Evolutionary conservation across 2,329 filamentous ascomycete genomes (phyloP).

Genomic region (Sordariomycetes sp.): DNA sequence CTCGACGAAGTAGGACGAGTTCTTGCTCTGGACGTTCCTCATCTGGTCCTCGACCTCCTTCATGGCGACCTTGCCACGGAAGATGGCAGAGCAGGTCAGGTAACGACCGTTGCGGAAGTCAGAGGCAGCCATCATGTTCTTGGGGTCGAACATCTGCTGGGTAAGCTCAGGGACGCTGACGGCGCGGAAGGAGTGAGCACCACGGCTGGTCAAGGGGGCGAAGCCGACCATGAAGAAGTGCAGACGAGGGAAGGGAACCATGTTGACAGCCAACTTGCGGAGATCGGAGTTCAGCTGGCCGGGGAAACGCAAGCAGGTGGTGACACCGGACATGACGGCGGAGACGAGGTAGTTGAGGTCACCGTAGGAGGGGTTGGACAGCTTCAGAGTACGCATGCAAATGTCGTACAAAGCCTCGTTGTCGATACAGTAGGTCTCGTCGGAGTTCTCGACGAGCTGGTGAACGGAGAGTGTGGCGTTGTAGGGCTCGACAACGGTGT

Average conservation of each 20-base stretch:
- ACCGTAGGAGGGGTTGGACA: slow-evolving; percentile 95
- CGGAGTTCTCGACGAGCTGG: slow-evolving; percentile 99
- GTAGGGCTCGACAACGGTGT: slow-evolving; percentile 99
- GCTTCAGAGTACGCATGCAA: slow-evolving; percentile 99
- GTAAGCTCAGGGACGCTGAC: slow-evolving; percentile 97
- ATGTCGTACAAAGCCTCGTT: slow-evolving; percentile 99
- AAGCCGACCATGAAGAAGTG: slow-evolving; percentile 99
- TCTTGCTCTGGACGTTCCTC: slow-evolving; percentile 99
- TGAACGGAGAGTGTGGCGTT: slow-evolving; percentile 98
- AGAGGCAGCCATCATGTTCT: slow-evolving; percentile 99
- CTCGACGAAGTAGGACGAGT: slow-evolving; percentile 98
- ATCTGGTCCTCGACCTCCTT: slow-evolving; percentile 99
- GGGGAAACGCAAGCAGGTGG: slow-evolving; percentile 97
- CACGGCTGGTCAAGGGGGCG: slow-evolving; percentile 84
- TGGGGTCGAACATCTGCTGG: slow-evolving; percentile 99
- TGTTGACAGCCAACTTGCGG: slow-evolving; percentile 99
- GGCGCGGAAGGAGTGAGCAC: slow-evolving; percentile 89
- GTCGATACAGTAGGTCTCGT: slow-evolving; percentile 99
- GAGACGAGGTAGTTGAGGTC: slow-evolving; percentile 99
- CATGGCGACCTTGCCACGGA: slow-evolving; percentile 99
- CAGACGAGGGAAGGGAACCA: slow-evolving; percentile 99
- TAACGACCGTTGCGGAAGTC: slow-evolving; percentile 99
- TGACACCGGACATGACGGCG: slow-evolving; percentile 98
- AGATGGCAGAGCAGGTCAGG: slow-evolving; percentile 98
- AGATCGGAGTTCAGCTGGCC: slow-evolving; percentile 99